Percentiles rank a stretch among this genome's conserved stretches.
phyloP scores from a whole-genome alignment of 768 basidiomycete species.

The Lactarius vividus region DNA sequence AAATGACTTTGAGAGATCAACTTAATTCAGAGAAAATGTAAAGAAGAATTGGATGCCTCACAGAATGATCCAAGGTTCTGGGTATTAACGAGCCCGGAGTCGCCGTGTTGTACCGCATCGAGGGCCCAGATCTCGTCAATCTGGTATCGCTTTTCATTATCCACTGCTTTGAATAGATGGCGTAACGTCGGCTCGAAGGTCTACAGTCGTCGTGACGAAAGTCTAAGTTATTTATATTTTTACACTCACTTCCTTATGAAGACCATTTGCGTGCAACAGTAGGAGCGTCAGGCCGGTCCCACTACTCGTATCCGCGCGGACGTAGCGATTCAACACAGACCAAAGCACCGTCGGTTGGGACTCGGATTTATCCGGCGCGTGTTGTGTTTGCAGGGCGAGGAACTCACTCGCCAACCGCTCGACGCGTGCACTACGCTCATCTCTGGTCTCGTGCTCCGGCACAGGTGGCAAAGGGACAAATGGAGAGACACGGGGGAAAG shows the following conservation, averaged over 20 bases:
- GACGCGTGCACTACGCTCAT: constrained; percentile 28
- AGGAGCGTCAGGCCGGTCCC: constrained; percentile 62
- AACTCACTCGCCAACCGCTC: constrained; percentile 10
- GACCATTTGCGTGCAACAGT: constrained; percentile 82
- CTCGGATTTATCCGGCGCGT: constrained; percentile 27
- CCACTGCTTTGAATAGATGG: constrained; percentile 46
- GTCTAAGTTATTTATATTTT: not conserved
- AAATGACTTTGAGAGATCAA: constrained; percentile 52
- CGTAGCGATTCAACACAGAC: constrained; percentile 73
- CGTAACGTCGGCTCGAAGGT: constrained; percentile 74
- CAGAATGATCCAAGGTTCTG: constrained; percentile 55
- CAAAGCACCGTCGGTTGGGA: constrained; percentile 47
- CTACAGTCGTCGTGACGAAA: constrained; percentile 38
- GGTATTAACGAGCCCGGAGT: constrained; percentile 71
- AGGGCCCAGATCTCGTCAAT: constrained; percentile 78
- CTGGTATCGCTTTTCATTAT: constrained; percentile 33
- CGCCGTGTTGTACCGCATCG: constrained; percentile 85
- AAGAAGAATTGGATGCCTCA: constrained; percentile 35
- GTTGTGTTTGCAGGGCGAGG: constrained; percentile 2
- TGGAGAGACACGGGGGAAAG: constrained; percentile 47
- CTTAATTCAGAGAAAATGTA: constrained; percentile 3
- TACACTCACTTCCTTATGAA: constrained; percentile 75
- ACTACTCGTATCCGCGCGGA: constrained; percentile 36
- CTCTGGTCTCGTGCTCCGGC: constrained; percentile 39
- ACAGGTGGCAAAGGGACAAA: constrained; percentile 39